phyloP scores from a whole-genome alignment of 257 asterid genomes.

The Thymus mandschuricus region DNA sequence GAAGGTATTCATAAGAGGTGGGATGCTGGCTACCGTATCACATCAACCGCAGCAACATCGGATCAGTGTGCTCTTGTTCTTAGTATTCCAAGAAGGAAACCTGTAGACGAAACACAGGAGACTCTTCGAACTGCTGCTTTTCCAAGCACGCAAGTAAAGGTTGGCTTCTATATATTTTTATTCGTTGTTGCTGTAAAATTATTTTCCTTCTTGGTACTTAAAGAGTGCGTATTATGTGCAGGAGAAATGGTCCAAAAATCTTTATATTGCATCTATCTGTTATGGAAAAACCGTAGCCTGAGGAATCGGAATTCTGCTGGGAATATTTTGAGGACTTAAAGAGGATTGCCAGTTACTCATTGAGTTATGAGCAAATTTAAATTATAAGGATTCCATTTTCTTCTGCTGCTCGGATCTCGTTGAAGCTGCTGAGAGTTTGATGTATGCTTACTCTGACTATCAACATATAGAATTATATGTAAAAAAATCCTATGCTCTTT shows the following conservation, averaged over 20 bases:
- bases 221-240: conserved; percentile 36
- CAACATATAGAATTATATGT: conserved; percentile 26
- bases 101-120: conserved; percentile 57
- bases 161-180: conserved; percentile 24
- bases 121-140: conserved; percentile 67
- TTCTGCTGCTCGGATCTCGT: conserved; percentile 26
- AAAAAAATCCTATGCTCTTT: conserved; percentile 27
- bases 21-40: conserved; percentile 73
- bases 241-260: conserved; percentile 90
- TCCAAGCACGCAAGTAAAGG: conserved; percentile 66
- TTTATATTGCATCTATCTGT: conserved; percentile 81
- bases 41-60: conserved; percentile 61
- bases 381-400: conserved; percentile 12
- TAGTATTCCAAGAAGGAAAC: conserved; percentile 60
- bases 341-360: conserved; percentile 16
- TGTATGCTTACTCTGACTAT: conserved; percentile 36
- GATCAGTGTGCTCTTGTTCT: conserved; percentile 73
- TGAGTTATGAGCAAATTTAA: background rate
- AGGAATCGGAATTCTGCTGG: conserved; percentile 26
- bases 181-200: background rate
- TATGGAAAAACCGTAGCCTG: conserved; percentile 81
- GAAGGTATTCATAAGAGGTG: conserved; percentile 75
- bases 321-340: conserved; percentile 9
- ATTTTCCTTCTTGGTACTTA: conserved; percentile 18
- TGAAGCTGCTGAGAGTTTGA: conserved; percentile 14